Conservation (phyloP, 805 yeast genomes). For the Monosporozyma aquatica region DNA sequence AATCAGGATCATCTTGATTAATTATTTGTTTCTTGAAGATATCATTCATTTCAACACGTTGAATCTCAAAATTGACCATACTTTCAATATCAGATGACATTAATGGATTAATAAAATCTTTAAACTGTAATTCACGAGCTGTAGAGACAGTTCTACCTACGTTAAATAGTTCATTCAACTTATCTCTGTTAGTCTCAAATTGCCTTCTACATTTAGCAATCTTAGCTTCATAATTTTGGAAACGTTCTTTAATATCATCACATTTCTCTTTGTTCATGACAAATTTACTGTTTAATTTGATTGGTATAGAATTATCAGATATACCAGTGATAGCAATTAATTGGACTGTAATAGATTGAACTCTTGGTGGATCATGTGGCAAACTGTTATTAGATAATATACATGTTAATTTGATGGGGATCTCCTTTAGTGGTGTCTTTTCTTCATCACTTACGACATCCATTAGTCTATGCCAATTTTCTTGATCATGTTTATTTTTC, state of each 20-base stretch:
- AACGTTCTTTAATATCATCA: slow-evolving; percentile 18
- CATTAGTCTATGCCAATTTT: slow-evolving; percentile 28
- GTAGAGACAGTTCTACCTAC: slow-evolving; percentile 11
- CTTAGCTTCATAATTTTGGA: slow-evolving; percentile 11
- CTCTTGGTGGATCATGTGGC: slow-evolving; percentile 26
- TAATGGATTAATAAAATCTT: slow-evolving; percentile 24
- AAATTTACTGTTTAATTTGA: slow-evolving; percentile 31
- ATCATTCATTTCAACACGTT: slow-evolving; percentile 16
- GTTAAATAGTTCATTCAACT: slow-evolving; percentile 24
- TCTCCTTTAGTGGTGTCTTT: slow-evolving; percentile 18
- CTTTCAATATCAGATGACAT: slow-evolving; percentile 27
- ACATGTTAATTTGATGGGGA: slow-evolving; percentile 28
- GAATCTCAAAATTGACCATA: slow-evolving; percentile 19
- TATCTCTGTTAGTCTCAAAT: slow-evolving; percentile 16
- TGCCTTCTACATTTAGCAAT: slow-evolving; percentile 10
- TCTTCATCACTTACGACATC: slow-evolving; percentile 25
- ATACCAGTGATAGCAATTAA: slow-evolving; percentile 30
- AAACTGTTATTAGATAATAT: slow-evolving; percentile 27
- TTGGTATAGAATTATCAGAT: slow-evolving; percentile 34
- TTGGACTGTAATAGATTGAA: slow-evolving; percentile 25
- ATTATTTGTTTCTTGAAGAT: slow-evolving; percentile 25
- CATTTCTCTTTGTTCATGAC: slow-evolving; percentile 21
- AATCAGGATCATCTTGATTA: neutral
- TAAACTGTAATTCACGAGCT: slow-evolving; percentile 21
- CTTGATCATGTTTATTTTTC: slow-evolving; percentile 29